phyloP scores from a whole-genome alignment of 1,284 basidiomycete species.

The Sutorius eximius region DNA sequence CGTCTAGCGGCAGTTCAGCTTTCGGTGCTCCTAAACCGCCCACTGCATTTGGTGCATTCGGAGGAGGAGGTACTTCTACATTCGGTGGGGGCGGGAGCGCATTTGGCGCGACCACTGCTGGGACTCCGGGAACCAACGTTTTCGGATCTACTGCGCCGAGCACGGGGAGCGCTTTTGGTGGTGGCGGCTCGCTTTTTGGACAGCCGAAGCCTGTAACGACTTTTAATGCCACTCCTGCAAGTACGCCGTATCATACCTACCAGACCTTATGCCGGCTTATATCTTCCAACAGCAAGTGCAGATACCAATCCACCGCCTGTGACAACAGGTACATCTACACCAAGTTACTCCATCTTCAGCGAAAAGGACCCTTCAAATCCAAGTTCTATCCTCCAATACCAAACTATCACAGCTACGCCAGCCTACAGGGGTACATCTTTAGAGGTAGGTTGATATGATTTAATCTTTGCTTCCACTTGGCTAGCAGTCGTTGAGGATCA shows the following conservation, averaged over 20 bases:
- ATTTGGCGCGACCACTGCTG: slow-evolving; percentile 31
- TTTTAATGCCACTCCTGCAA: slow-evolving; percentile 45
- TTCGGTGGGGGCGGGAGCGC: slow-evolving; percentile 38
- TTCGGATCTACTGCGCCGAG: slow-evolving; percentile 45
- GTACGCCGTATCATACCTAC: slow-evolving; percentile 26
- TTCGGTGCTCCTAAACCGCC: slow-evolving; percentile 66
- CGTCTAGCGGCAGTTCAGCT: slow-evolving; percentile 43
- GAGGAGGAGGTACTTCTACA: slow-evolving; percentile 45
- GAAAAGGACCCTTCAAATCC: slow-evolving; percentile 60
- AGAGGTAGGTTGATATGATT: slow-evolving; percentile 48
- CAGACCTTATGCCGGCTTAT: slow-evolving; percentile 13
- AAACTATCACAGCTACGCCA: slow-evolving; percentile 73
- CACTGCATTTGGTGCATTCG: slow-evolving; percentile 69
- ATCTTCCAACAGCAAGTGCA: slow-evolving; percentile 28
- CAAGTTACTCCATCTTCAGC: slow-evolving; percentile 49
- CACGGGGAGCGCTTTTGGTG: slow-evolving; percentile 45
- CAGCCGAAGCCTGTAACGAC: slow-evolving; percentile 49
- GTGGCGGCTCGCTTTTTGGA: slow-evolving; percentile 43
- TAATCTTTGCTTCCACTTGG: slow-evolving; percentile 3
- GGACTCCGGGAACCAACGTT: slow-evolving; percentile 37
- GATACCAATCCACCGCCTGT: slow-evolving; percentile 45
- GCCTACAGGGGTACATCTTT: slow-evolving; percentile 69
- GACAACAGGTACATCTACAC: slow-evolving; percentile 63
- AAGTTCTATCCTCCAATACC: slow-evolving; percentile 56
- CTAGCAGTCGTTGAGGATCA: background rate